These are phyloP conservation scores for Hibiscus mutabilis DNA, from an alignment of 345 rosid genomes.

Conservation along the genomic window DNA sequence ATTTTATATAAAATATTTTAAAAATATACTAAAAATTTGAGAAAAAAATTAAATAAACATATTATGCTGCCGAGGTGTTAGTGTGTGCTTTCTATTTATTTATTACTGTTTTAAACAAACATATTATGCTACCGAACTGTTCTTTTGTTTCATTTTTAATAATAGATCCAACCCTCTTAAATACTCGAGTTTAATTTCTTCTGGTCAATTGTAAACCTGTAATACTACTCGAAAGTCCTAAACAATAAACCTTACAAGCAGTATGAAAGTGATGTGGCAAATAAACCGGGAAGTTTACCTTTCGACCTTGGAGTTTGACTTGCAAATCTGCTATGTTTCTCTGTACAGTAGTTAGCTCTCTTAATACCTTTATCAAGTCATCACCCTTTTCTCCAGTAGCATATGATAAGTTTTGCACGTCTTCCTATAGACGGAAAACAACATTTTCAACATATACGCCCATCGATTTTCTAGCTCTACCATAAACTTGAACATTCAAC, in stretches of 20 bases:
- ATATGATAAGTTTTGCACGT: constrained; percentile 51
- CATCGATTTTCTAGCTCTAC: not conserved
- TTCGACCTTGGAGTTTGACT: constrained; percentile 97
- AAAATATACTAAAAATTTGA: not conserved
- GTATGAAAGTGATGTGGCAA: not conserved
- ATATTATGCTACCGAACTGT: not conserved
- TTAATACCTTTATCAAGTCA: constrained; percentile 68
- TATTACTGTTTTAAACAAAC: not conserved
- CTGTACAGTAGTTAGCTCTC: constrained; percentile 76
- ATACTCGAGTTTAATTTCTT: not conserved
- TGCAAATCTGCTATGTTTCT: constrained; percentile 91
- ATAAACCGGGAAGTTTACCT: constrained; percentile 5
- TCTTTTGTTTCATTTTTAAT: not conserved
- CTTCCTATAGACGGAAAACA: constrained; percentile 32
- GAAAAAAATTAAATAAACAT: not conserved
- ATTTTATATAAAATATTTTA: not conserved
- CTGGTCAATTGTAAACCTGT: not conserved
- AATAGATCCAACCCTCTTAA: not conserved
- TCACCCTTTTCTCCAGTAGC: constrained; percentile 66
- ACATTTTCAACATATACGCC: not conserved
- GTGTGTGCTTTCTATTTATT: not conserved
- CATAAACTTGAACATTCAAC: not conserved
- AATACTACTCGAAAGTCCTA: not conserved
- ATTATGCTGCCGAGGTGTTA: not conserved
- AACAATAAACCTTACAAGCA: not conserved